phyloP scores from a whole-genome alignment of 495 filamentous ascomycete species.

The Durotheca rogersii region DNA sequence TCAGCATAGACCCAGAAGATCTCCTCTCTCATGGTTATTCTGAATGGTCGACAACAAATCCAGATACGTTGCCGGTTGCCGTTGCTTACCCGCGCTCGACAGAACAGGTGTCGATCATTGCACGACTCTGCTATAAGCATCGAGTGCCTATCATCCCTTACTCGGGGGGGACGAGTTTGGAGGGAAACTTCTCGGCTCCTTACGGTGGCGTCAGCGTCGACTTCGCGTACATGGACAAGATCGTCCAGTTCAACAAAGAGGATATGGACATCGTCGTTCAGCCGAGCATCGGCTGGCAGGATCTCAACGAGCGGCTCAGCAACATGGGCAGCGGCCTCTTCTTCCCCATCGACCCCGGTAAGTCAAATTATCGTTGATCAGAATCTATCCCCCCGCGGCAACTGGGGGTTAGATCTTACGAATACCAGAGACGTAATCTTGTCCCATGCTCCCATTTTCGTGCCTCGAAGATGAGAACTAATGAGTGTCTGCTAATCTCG shows the following conservation, averaged over 20 bases:
- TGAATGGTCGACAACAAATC: constrained; percentile 85
- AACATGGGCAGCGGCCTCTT: constrained; percentile 73
- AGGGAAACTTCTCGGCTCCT: constrained; percentile 85
- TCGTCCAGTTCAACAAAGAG: constrained; percentile 73
- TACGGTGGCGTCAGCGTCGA: constrained; percentile 86
- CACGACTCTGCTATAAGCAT: constrained; percentile 78
- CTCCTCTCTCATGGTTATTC: constrained; percentile 81
- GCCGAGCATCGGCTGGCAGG: constrained; percentile 88
- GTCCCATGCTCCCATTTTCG: no score
- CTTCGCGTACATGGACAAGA: constrained; percentile 82
- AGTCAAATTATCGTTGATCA: constrained; percentile 17
- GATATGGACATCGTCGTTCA: constrained; percentile 95
- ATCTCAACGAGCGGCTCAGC: constrained; percentile 74
- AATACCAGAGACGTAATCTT: no score
- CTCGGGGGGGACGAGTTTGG: constrained; percentile 82
- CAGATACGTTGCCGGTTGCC: constrained; percentile 73
- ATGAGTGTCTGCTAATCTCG: constrained; percentile 17
- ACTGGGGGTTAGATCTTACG: no score
- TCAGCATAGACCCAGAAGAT: constrained; percentile 83
- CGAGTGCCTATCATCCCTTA: constrained; percentile 85
- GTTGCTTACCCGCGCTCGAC: constrained; percentile 78
- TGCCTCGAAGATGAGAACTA: background rate
- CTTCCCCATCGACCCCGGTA: constrained; percentile 83
- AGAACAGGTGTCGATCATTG: constrained; percentile 76
- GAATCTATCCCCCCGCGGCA: constrained; percentile 36